Evolutionary conservation across 495 filamentous ascomycete species (phyloP).

Genomic region (Aspergillus steynii): DNA sequence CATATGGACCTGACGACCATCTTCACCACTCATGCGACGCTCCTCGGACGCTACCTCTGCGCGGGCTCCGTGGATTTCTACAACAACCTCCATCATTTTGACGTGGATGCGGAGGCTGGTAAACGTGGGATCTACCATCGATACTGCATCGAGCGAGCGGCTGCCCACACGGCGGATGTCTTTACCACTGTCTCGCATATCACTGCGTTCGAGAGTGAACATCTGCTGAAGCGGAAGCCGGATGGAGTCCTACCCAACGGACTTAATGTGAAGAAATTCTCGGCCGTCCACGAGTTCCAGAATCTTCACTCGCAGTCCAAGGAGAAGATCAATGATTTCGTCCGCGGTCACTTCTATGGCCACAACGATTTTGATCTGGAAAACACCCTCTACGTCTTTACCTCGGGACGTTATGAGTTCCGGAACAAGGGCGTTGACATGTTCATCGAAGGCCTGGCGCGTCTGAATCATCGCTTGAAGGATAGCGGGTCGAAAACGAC

Average conservation of each 20-base stretch:
- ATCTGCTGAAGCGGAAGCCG: conserved; percentile 95
- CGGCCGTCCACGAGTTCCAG: conserved; percentile 98
- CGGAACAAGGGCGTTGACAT: conserved; percentile 98
- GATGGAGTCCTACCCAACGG: conserved; percentile 96
- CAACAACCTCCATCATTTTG: conserved; percentile 97
- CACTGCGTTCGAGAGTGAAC: conserved; percentile 96
- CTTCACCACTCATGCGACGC: conserved; percentile 96
- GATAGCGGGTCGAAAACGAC: conserved; percentile 82
- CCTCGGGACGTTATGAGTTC: conserved; percentile 94
- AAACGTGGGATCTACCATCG: conserved; percentile 98
- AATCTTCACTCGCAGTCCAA: conserved; percentile 95
- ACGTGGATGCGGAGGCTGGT: conserved; percentile 93
- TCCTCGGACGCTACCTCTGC: conserved; percentile 93
- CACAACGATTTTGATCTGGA: conserved; percentile 96
- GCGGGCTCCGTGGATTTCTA: conserved; percentile 98
- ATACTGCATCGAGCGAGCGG: conserved; percentile 95
- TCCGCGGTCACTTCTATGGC: conserved; percentile 97
- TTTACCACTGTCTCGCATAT: conserved; percentile 99
- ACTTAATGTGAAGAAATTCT: conserved; percentile 98
- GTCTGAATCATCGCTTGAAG: conserved; percentile 92
- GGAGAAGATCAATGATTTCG: conserved; percentile 97
- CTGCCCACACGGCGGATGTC: conserved; percentile 88
- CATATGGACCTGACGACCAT: conserved; percentile 97
- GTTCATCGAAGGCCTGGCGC: conserved; percentile 95
- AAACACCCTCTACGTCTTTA: conserved; percentile 98